Base-by-base conservation (phyloP, 306 rosid species). In the Ochetophila trinervis region DNA sequence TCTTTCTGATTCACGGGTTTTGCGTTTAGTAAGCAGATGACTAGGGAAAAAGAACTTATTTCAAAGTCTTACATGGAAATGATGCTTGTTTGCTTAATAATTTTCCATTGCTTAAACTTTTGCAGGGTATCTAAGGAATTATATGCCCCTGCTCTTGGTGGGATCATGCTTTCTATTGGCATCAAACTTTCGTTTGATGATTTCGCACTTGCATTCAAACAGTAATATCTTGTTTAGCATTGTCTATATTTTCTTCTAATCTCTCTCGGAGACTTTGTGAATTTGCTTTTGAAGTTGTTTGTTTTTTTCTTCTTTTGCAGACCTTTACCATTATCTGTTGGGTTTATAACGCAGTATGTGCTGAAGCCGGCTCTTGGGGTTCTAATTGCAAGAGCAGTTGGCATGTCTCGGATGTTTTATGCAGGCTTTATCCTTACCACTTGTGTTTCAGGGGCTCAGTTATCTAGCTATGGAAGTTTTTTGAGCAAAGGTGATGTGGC, bases 61-160 rank as follows among this genome's bases (percentile, higher is more conserved):
- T 65, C 20, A 67, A 42, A 54, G 22, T 59, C 36, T 68, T 42
- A 32, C 63, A 32, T 52, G 34, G 18, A 16, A 50, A 58, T 69
- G 59, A 34, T 17, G 37, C 48, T 11, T 50, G 20, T 50, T 32
- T 19, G 42, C 53, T 55, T 66, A 48, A 50, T 40, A 36, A 66
- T 78, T 72, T 69, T 53, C 42, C 49, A 21, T 66, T 24, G 32
- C 69, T 54, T 71, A 59, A 63, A 74, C 72, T 78, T 76, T 63
- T 79, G 23, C 82, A 93, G 99, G 99, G 99, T 93, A 55, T 84
- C 97, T 32, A 93, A 93, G 80, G 97, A 90, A 37, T 76, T 93
- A 37, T 93, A 93, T 75, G 91, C 99, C 40, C 99, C 97, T 68
- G 91, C 99, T 53, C 97, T 93, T 83, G 99, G 99, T 76, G 99